phyloP scores from a whole-genome alignment of 2,329 filamentous ascomycete species.

The Elsinoe batatas region DNA sequence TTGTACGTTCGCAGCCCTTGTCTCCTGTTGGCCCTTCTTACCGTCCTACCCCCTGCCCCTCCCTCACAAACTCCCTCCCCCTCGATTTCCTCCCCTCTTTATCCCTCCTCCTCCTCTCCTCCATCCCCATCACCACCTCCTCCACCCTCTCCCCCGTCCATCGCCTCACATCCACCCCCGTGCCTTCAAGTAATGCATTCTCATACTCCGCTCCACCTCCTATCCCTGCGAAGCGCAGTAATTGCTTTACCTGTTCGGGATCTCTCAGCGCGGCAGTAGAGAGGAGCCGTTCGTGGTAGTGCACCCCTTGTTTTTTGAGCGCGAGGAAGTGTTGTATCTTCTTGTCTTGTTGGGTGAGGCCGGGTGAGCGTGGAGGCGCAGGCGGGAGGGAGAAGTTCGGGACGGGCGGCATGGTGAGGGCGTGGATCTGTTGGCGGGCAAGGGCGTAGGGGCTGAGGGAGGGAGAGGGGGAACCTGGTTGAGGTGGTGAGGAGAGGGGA shows the following conservation, averaged over 20 bases:
- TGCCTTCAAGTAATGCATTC: slow-evolving; percentile 41
- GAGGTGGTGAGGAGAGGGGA: slow-evolving; percentile 17
- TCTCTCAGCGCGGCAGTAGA: slow-evolving; percentile 59
- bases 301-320: slow-evolving; percentile 65
- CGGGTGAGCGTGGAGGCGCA: slow-evolving; percentile 50
- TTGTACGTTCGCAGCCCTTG: too few species aligned
- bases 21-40: neutral
- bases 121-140: slow-evolving; percentile 15
- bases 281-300: slow-evolving; percentile 69
- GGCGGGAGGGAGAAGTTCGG: slow-evolving; percentile 66
- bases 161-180: slow-evolving; percentile 27
- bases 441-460: slow-evolving; percentile 55
- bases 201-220: slow-evolving; percentile 52
- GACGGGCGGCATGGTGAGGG: slow-evolving; percentile 62
- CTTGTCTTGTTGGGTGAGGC: slow-evolving; percentile 38
- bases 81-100: neutral
- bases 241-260: slow-evolving; percentile 60
- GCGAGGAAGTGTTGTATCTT: slow-evolving; percentile 67
- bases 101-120: slow-evolving; percentile 5
- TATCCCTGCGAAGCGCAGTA: slow-evolving; percentile 58
- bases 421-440: slow-evolving; percentile 54
- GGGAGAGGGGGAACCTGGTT: slow-evolving; percentile 7
- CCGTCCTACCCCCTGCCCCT: neutral
- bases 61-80: slow-evolving; percentile 8
- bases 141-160: slow-evolving; percentile 6